Percentiles rank a stretch among this genome's conserved stretches.
Evolutionary conservation across 371 early-diverging fungal genomes (phyloP).

Genomic region (Mortierella sp.): DNA sequence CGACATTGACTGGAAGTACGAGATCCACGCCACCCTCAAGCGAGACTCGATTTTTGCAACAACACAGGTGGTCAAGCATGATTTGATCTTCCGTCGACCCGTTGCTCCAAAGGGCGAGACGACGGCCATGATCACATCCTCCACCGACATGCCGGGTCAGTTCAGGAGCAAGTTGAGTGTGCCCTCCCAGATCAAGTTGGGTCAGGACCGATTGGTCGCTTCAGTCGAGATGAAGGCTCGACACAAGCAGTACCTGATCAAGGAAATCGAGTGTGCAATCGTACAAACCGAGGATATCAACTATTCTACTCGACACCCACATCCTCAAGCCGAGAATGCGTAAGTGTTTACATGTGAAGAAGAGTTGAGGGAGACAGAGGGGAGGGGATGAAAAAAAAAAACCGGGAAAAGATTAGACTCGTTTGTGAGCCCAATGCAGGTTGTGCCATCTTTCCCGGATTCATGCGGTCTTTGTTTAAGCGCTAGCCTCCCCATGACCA

Average conservation of each 20-base stretch:
- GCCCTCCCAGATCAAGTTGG: constrained; percentile 18
- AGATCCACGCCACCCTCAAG: constrained; percentile 32
- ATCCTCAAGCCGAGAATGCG: constrained; percentile 40
- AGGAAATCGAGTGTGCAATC: constrained; percentile 36
- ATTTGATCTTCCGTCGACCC: constrained; percentile 34
- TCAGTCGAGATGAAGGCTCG: constrained; percentile 40
- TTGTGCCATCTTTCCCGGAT: no score
- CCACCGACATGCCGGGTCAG: constrained; percentile 31
- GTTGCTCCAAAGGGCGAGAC: constrained; percentile 7
- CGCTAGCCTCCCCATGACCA: constrained; percentile 4
- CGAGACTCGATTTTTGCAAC: constrained; percentile 35
- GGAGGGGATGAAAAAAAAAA: no score
- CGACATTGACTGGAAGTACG: constrained; percentile 50
- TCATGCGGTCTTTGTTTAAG: no score
- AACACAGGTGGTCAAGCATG: constrained; percentile 22
- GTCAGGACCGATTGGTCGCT: constrained; percentile 13
- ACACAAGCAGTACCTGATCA: constrained; percentile 36
- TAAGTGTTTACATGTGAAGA: constrained; percentile 16
- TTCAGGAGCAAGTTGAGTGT: constrained; percentile 33
- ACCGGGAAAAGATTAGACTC: no score
- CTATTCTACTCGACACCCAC: constrained; percentile 21
- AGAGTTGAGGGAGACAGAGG: no score
- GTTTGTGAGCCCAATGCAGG: no score
- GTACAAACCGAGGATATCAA: constrained; percentile 42
- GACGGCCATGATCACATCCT: constrained; percentile 2